phyloP scores from a whole-genome alignment of 352 stramenopile genomes.

The Elongisporangium anandrum region DNA sequence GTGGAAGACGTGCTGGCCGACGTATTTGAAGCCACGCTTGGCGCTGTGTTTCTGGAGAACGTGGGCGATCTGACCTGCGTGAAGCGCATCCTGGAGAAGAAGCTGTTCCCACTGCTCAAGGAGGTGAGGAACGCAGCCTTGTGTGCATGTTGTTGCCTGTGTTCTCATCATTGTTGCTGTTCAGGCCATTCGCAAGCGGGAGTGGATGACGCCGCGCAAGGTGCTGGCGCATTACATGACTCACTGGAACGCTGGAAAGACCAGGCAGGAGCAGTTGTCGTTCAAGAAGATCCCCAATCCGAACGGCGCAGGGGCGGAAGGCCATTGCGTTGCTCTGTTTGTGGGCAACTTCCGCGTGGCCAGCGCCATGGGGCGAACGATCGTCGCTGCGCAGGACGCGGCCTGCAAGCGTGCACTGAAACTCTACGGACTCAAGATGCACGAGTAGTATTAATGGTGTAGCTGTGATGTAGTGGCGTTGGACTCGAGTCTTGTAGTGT shows the following conservation, averaged over 20 bases:
- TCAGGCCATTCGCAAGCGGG: slow-evolving; percentile 60
- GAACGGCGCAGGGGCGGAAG: slow-evolving; percentile 25
- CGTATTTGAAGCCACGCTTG: slow-evolving; percentile 75
- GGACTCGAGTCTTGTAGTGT: slow-evolving; percentile 7
- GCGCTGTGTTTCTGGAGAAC: slow-evolving; percentile 77
- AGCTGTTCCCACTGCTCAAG: slow-evolving; percentile 64
- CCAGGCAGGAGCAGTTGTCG: slow-evolving; percentile 30
- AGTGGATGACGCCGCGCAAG: slow-evolving; percentile 82
- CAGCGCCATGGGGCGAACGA: slow-evolving; percentile 57
- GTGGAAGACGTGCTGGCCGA: slow-evolving; percentile 75
- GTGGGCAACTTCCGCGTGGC: slow-evolving; percentile 64
- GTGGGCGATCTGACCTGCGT: slow-evolving; percentile 44
- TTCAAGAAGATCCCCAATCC: slow-evolving; percentile 42
- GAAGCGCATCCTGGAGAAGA: slow-evolving; percentile 51
- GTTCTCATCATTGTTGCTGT: background rate
- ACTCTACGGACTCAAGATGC: slow-evolving; percentile 58
- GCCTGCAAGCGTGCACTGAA: slow-evolving; percentile 60
- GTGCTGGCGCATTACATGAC: slow-evolving; percentile 57
- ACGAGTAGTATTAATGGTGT: slow-evolving; percentile 24
- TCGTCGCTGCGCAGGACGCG: slow-evolving; percentile 62
- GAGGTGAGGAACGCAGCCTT: slow-evolving; percentile 23
- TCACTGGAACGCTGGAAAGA: slow-evolving; percentile 38
- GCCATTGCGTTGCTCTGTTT: slow-evolving; percentile 47
- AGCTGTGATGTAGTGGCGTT: background rate
- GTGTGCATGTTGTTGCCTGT: no score